Conservation (phyloP, 2,329 filamentous ascomycete genomes). For the Trematosphaeria pertusa region DNA sequence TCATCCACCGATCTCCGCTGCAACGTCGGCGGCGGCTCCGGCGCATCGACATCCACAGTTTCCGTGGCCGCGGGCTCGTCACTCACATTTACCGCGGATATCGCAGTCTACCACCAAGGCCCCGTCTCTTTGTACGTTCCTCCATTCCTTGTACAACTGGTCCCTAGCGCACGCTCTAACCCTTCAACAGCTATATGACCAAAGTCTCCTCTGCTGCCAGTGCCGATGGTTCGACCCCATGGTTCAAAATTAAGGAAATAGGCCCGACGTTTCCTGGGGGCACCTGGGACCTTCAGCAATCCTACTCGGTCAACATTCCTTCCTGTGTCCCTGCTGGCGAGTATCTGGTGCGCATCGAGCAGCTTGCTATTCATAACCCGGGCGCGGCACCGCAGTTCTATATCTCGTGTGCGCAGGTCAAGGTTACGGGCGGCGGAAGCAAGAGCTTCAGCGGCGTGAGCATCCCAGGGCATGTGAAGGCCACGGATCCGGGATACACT, state of each 20-base stretch:
- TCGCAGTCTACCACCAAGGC: constrained; percentile 50
- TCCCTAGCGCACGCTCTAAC: too few species aligned
- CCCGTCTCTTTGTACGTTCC: constrained; percentile 39
- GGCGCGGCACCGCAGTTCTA: constrained; percentile 38
- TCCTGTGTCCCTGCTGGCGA: constrained; percentile 51
- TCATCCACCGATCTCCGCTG: constrained; percentile 43
- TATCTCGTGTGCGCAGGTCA: constrained; percentile 55
- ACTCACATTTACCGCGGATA: constrained; percentile 45
- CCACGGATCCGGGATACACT: constrained; percentile 45
- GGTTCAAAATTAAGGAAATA: constrained; percentile 51
- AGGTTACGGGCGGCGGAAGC: constrained; percentile 49
- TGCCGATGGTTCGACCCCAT: constrained; percentile 47
- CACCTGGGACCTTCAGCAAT: constrained; percentile 40
- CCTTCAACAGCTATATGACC: constrained; percentile 39
- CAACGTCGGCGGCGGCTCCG: constrained; percentile 42
- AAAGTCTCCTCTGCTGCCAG: constrained; percentile 42
- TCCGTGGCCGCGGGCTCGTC: constrained; percentile 44
- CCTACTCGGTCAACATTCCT: constrained; percentile 50
- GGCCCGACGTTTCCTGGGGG: constrained; percentile 44
- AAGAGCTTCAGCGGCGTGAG: constrained; percentile 32
- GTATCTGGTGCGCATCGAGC: constrained; percentile 58
- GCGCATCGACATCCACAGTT: constrained; percentile 40
- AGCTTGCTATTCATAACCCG: constrained; percentile 57
- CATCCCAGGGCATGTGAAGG: constrained; percentile 46
- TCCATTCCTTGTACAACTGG: too few species aligned